phyloP scores from a whole-genome alignment of 2,329 filamentous ascomycete genomes.

The Nemania diffusa region DNA sequence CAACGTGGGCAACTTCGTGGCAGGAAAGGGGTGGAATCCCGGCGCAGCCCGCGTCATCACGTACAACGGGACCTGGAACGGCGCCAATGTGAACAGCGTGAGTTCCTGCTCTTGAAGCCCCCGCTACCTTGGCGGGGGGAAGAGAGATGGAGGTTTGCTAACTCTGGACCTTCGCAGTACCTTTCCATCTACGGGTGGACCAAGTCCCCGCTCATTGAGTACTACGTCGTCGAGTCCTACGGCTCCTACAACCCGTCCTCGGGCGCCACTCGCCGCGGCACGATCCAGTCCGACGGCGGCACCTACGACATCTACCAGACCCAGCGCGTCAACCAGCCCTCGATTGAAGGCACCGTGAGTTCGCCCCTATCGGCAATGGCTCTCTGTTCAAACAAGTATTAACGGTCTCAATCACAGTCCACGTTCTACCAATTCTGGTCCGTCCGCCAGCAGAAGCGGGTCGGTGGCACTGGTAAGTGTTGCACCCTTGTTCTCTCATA shows the following conservation, averaged over 20 bases:
- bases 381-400: constrained; percentile 4
- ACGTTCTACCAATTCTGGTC: constrained; percentile 65
- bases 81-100: constrained; percentile 51
- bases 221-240: constrained; percentile 53
- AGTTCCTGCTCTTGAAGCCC: neutral
- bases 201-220: constrained; percentile 52
- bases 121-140: neutral
- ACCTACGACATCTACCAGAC: constrained; percentile 52
- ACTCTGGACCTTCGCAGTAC: constrained; percentile 43
- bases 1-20: constrained; percentile 61
- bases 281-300: constrained; percentile 48
- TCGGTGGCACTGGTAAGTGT: constrained; percentile 48
- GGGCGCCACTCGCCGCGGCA: constrained; percentile 46
- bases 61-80: constrained; percentile 51
- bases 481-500: neutral
- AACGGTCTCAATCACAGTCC: constrained; percentile 18
- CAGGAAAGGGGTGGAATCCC: constrained; percentile 63
- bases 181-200: constrained; percentile 57
- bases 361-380: neutral
- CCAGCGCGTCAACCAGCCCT: constrained; percentile 54
- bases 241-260: constrained; percentile 50
- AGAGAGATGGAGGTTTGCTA: neutral
- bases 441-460: constrained; percentile 60
- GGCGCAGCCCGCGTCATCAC: constrained; percentile 45
- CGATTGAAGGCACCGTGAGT: constrained; percentile 56